Evolutionary conservation across 495 filamentous ascomycete genomes (phyloP), one percentile per base, ranked within the genome.

Genomic region (Aspergillus homomorphus): DNA sequence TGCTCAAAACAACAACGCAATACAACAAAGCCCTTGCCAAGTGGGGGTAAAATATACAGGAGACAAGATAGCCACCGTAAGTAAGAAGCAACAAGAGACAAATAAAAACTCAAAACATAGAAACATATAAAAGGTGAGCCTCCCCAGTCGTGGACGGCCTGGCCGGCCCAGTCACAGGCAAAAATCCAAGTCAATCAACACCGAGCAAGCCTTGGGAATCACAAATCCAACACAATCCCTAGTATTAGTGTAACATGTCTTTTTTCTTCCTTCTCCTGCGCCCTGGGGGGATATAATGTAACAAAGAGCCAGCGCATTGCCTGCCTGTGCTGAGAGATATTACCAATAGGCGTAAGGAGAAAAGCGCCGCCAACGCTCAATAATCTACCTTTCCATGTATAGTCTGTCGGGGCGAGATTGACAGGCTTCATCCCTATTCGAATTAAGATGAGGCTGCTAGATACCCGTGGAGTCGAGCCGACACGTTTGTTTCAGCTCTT

Each of bases 21-120:
- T 14, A 38, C 33, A 38, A 38, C 33, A 38, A 38, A 38, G 33
- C 15, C 33, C 33, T 12, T 2, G 15, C 5, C 7, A 12, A 14
- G 12, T 12, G 33, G 15, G 33, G 15, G 8, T 12, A 38, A 2
- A 2, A 7, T 7, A 2, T 38, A 38, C 33, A 38, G 33, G 33
- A 38, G 5, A 38, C 33, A 38, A 38, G 33, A 38, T 38, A 38
- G 33, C 33, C 33, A 38, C 33, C 33, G 7, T 38, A 38, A 38
- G 21, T 26, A 42, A 24, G 41, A 56, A 24, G 12, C 51, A 18
- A 45, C 52, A 54, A 16, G 10, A 12, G 50, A 38, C 15, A 62
- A 54, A 42, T 19, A 53, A 62, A 50, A 59, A 23, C 18, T n/a
- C n/a, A 53, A 48, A 60, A 33, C 44, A 20, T n/a, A 51, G 44